These are phyloP conservation scores for Cyberlindnera americana DNA, from an alignment of 805 yeast species.

Conservation along the genomic window DNA sequence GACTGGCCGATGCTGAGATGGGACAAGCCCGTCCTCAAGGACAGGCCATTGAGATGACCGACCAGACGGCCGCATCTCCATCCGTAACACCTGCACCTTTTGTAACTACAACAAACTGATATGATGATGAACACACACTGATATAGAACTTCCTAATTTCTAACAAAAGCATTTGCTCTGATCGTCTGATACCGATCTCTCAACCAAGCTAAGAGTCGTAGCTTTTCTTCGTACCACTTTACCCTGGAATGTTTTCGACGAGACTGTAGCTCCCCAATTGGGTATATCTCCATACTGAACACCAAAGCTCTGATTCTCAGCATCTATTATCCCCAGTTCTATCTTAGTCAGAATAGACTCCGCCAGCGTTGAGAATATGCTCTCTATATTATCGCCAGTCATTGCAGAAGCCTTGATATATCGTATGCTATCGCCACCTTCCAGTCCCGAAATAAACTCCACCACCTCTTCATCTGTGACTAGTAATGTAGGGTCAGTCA, in stretches of 20 bases:
- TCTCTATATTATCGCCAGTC: slow-evolving; percentile 38
- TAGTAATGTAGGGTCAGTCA: slow-evolving; percentile 29
- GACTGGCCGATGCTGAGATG: slow-evolving; percentile 60
- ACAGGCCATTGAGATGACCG: slow-evolving; percentile 26
- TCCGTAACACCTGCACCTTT: background rate
- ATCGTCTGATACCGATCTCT: slow-evolving; percentile 11
- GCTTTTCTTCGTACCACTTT: slow-evolving; percentile 13
- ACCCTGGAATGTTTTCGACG: slow-evolving; percentile 7
- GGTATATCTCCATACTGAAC: slow-evolving; percentile 49
- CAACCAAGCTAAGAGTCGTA: slow-evolving; percentile 19
- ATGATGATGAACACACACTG: background rate
- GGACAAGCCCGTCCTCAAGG: slow-evolving; percentile 29
- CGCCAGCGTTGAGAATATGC: slow-evolving; percentile 37
- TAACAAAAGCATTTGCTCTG: slow-evolving; percentile 11
- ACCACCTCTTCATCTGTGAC: slow-evolving; percentile 32
- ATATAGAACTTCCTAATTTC: background rate
- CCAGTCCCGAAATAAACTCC: slow-evolving; percentile 28
- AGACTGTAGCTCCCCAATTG: slow-evolving; percentile 12
- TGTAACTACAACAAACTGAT: background rate
- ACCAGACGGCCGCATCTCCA: slow-evolving; percentile 6
- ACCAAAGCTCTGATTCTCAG: slow-evolving; percentile 43
- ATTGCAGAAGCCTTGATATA: slow-evolving; percentile 39
- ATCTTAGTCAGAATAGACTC: slow-evolving; percentile 41
- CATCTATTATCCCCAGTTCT: slow-evolving; percentile 45
- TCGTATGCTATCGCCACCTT: slow-evolving; percentile 27